phyloP scores from a whole-genome alignment of 495 filamentous ascomycete genomes.

The Filosporella fistucella region DNA sequence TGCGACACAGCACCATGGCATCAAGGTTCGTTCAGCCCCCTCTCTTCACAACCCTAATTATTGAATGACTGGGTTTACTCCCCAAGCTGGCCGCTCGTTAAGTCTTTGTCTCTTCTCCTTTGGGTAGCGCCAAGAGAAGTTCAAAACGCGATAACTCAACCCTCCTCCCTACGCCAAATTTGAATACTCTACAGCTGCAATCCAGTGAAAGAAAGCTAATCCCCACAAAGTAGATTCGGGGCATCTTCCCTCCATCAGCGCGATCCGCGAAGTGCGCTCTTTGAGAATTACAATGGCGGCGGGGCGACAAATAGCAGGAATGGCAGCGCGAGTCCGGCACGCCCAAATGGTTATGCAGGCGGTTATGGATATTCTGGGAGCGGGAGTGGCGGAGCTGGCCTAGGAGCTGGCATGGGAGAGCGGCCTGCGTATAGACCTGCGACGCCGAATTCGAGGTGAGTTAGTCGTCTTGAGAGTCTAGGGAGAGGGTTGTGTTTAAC shows the following conservation, averaged over 20 bases:
- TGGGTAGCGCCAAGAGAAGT: too few relatives aligned
- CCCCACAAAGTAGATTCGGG: not conserved
- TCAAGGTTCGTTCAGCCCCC: slow-evolving; percentile 29
- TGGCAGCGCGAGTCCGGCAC: slow-evolving; percentile 40
- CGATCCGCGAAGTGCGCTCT: slow-evolving; percentile 83
- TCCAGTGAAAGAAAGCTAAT: too few relatives aligned
- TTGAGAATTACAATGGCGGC: slow-evolving; percentile 71
- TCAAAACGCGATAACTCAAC: too few relatives aligned
- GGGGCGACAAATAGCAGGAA: slow-evolving; percentile 51
- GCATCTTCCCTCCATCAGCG: slow-evolving; percentile 59
- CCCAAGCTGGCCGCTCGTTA: too few relatives aligned
- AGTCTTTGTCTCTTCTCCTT: too few relatives aligned
- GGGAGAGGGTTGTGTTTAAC: not conserved
- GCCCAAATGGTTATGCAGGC: slow-evolving; percentile 15
- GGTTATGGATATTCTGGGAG: slow-evolving; percentile 8
- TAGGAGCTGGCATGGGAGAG: slow-evolving; percentile 16
- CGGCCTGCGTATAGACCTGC: slow-evolving; percentile 51
- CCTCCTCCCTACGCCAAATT: too few relatives aligned
- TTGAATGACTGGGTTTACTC: too few relatives aligned
- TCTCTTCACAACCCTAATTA: too few relatives aligned
- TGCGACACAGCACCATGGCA: slow-evolving; percentile 22
- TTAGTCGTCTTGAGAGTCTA: not conserved
- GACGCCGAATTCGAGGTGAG: slow-evolving; percentile 79
- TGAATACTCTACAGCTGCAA: too few relatives aligned
- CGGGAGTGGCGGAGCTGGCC: slow-evolving; percentile 27